Evolutionary conservation across 208 protist genomes (phyloP).

Genomic region (Trypanosoma rangeli): DNA sequence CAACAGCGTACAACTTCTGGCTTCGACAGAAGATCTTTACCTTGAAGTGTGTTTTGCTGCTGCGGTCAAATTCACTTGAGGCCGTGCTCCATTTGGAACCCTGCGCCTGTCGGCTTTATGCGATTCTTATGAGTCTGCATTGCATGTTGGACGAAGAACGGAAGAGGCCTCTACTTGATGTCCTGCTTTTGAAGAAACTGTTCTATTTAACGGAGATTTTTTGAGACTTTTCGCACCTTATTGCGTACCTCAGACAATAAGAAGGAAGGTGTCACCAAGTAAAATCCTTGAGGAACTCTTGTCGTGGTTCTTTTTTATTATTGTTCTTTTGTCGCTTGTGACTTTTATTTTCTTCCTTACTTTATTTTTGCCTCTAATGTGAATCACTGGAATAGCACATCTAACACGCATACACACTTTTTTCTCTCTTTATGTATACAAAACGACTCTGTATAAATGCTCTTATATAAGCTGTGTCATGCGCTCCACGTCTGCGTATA

Average conservation of each 20-base stretch:
- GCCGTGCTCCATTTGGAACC: slow-evolving; percentile 18
- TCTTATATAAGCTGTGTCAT: neutral
- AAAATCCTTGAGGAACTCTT: neutral
- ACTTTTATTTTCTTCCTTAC: neutral
- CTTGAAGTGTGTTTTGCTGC: slow-evolving; percentile 7
- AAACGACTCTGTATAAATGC: neutral
- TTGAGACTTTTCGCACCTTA: slow-evolving; percentile 9
- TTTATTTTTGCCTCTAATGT: neutral
- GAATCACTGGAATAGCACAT: neutral
- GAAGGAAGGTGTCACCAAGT: neutral
- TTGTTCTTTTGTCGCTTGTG: neutral
- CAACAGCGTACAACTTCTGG: slow-evolving; percentile 21
- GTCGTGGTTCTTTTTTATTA: neutral
- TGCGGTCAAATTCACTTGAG: slow-evolving; percentile 16
- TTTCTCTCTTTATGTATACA: neutral
- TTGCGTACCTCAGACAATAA: neutral
- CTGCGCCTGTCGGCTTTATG: slow-evolving; percentile 7
- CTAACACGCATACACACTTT: neutral
- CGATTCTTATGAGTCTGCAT: slow-evolving; percentile 17
- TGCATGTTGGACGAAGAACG: slow-evolving; percentile 13
- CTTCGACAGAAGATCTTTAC: slow-evolving; percentile 12
- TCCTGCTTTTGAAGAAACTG: slow-evolving; percentile 18
- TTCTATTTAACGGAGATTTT: slow-evolving; percentile 8
- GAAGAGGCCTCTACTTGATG: slow-evolving; percentile 19
- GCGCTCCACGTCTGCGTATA: neutral